Evolutionary conservation across 257 asterid species (phyloP), one percentile per base, ranked within the genome.

Genomic region (Penstemon newberryi): DNA sequence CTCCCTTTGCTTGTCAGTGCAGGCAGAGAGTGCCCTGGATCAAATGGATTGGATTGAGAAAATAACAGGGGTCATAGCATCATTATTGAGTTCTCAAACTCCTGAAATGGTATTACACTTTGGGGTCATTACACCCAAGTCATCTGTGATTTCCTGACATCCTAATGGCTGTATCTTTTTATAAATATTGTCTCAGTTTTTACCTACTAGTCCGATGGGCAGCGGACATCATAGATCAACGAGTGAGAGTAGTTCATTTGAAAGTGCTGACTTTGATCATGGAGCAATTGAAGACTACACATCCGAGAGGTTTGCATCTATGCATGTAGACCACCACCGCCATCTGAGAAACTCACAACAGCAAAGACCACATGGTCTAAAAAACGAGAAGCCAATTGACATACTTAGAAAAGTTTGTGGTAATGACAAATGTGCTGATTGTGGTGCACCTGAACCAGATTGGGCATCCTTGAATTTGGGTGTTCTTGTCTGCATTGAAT

Each of bases 11-110:
- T 69, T 73, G 82, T 81, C 69, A 43, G 72, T 81, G 85, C 91
- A 92, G 96, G 98, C 98, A 56, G 98, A 92, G 81, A 92, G 95
- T 77, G 88, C 96, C 74, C 78, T 88, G 73, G 98, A 92, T 83
- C 98, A 89, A 80, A 92, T 89, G 97, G 97, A 87, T 72, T 92
- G 98, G 98, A 86, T 92, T 65, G 98, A 92, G 85, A 92, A 92
- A 81, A 92, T 92, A 56, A 92, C 98, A 0, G 98, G 98, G 61
- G 97, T 90, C 64, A 90, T 92, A 70, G 98, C 98, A 13, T 92
- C 98, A 37, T 77, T 90, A 73, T 80, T 90, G 80, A 92, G 96
- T 77, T 90, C 96, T 49, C 98, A 92, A 87, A 85, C 89, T 44
- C 95, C 98, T 40, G 98, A 90, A 49, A 83, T 96, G 87, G 98